Conservation (phyloP, 1,284 basidiomycete species). For the Trametes pubescens region DNA sequence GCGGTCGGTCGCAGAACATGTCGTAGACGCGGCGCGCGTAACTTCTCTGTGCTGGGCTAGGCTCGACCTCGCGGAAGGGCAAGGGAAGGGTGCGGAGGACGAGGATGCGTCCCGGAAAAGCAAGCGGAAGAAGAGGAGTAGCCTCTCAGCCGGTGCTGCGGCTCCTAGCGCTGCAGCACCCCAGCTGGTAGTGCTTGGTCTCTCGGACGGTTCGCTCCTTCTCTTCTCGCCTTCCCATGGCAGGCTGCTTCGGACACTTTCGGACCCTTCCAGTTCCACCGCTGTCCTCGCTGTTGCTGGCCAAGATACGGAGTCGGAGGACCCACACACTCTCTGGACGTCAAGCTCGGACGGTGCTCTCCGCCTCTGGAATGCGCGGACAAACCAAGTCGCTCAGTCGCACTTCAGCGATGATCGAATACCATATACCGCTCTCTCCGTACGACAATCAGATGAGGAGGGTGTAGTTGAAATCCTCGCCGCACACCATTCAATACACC, state of each 20-base stretch:
- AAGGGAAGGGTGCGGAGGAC: constrained; percentile 36
- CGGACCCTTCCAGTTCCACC: constrained; percentile 60
- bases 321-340: constrained; percentile 54
- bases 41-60: constrained; percentile 62
- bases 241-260: constrained; percentile 60
- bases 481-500: constrained; percentile 66
- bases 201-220: constrained; percentile 62
- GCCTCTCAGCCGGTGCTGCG: constrained; percentile 37
- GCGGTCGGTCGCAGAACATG: constrained; percentile 65
- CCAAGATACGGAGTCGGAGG: constrained; percentile 39
- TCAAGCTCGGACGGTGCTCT: constrained; percentile 64
- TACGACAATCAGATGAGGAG: constrained; percentile 49
- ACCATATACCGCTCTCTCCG: constrained; percentile 61
- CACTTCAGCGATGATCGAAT: constrained; percentile 62
- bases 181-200: constrained; percentile 60
- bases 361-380: constrained; percentile 64
- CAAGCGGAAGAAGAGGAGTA: constrained; percentile 53
- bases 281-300: constrained; percentile 58
- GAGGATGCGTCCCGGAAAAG: constrained; percentile 40
- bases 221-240: constrained; percentile 68
- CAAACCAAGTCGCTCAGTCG: constrained; percentile 53
- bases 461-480: constrained; percentile 54
- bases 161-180: constrained; percentile 31
- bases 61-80: constrained; percentile 41
- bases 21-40: constrained; percentile 63